phyloP scores from a whole-genome alignment of 2,329 filamentous ascomycete species.

The Juglanconis sp. region DNA sequence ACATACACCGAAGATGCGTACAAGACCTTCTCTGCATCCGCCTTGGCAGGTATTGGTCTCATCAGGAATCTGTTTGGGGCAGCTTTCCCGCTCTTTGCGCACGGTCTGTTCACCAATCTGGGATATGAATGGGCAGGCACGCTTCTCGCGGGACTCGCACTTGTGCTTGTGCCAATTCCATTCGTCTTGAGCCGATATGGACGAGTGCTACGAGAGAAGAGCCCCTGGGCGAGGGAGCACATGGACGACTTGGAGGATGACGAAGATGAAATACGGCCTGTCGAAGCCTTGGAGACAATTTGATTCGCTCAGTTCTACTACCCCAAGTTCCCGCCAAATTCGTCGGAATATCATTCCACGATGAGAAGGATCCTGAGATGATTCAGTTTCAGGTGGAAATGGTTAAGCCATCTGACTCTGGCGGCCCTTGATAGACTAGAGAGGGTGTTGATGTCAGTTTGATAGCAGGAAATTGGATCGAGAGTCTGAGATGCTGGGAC shows the following conservation, averaged over 20 bases:
- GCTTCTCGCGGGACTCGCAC: conserved; percentile 31
- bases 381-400: neutral
- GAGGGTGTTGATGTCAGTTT: neutral
- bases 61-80: conserved; percentile 37
- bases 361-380: neutral
- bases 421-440: conserved; percentile 26
- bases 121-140: conserved; percentile 36
- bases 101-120: conserved; percentile 30
- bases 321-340: neutral
- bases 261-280: conserved; percentile 2
- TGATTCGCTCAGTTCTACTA: neutral
- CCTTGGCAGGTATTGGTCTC: conserved; percentile 38
- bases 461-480: too few relatives aligned
- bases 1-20: conserved; percentile 48
- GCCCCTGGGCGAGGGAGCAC: conserved; percentile 26
- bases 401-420: conserved; percentile 24
- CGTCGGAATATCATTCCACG: too few relatives aligned
- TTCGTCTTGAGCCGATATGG: conserved; percentile 27
- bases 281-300: neutral
- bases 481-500: neutral
- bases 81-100: conserved; percentile 35
- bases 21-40: conserved; percentile 38
- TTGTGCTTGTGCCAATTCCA: conserved; percentile 32
- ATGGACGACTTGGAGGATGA: conserved; percentile 20
- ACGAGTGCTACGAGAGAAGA: conserved; percentile 23